Percentiles rank a stretch among this genome's conserved stretches.
These are phyloP conservation scores for Coemansia nantahalensis DNA, from an alignment of 192 early-diverging fungal species.

Conservation along the genomic window DNA sequence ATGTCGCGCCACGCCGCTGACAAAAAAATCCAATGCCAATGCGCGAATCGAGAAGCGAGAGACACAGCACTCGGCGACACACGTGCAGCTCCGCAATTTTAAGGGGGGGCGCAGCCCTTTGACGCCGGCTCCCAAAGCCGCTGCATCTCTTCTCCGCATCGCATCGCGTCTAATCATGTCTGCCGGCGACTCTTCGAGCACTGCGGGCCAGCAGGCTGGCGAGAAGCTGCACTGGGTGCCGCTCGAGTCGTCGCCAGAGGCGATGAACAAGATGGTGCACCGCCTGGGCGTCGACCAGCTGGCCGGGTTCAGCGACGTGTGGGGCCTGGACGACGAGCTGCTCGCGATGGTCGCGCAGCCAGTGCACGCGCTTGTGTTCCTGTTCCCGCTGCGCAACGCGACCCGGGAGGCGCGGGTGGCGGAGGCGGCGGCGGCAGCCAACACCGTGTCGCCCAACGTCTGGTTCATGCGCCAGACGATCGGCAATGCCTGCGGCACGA, in stretches of 20 bases:
- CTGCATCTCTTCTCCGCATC: not conserved
- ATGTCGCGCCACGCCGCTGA: not conserved
- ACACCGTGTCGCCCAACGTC: constrained; percentile 45
- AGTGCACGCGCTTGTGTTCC: constrained; percentile 76
- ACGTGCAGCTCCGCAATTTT: too few relatives aligned
- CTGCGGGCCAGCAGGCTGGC: constrained; percentile 14
- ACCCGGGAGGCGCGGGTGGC: constrained; percentile 60
- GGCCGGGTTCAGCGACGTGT: constrained; percentile 79
- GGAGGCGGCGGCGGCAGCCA: constrained; percentile 44
- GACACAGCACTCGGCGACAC: too few relatives aligned
- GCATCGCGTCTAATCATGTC: not conserved
- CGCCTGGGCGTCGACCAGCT: constrained; percentile 62
- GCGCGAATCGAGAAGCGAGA: too few relatives aligned
- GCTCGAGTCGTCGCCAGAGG: constrained; percentile 86
- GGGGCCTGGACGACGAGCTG: constrained; percentile 79
- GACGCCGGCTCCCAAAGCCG: too few relatives aligned
- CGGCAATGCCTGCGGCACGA: constrained; percentile 91
- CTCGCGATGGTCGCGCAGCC: constrained; percentile 79
- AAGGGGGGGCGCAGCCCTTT: too few relatives aligned
- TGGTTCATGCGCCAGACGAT: constrained; percentile 88
- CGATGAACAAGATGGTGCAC: constrained; percentile 63
- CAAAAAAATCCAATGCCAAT: too few relatives aligned
- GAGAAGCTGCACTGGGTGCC: constrained; percentile 71
- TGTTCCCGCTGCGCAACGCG: constrained; percentile 78
- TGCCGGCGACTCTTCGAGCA: too few relatives aligned